These are phyloP conservation scores for Murraya koenigii DNA, from an alignment of 345 rosid species.

Conservation along the genomic window DNA sequence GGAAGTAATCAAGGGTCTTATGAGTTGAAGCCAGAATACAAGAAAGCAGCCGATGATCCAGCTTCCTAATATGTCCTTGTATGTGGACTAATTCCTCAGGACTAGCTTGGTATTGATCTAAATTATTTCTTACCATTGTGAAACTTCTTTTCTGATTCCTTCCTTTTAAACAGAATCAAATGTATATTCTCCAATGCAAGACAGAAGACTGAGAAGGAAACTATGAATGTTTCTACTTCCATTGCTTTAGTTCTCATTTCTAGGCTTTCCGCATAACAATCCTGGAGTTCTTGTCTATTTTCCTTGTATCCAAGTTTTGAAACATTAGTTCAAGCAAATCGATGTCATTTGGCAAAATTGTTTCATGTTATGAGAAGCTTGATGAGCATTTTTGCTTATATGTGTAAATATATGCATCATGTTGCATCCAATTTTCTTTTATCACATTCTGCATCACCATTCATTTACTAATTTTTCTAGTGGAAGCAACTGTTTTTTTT, in stretches of 20 bases:
- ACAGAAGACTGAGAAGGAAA: background rate
- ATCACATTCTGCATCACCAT: background rate
- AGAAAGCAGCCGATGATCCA: slow-evolving; percentile 47
- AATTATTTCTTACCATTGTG: background rate
- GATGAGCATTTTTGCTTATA: background rate
- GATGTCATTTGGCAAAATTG: background rate
- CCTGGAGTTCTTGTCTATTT: background rate
- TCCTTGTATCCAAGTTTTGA: background rate
- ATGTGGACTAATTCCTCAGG: background rate
- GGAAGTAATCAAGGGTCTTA: slow-evolving; percentile 88
- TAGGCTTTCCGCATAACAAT: background rate
- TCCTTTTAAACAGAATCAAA: background rate
- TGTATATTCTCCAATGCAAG: background rate
- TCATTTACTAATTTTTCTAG: background rate
- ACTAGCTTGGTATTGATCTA: background rate
- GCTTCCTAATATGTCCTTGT: slow-evolving; percentile 15
- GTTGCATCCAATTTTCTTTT: background rate
- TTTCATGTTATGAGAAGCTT: background rate
- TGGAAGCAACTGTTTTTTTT: no score
- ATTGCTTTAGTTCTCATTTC: background rate
- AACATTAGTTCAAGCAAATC: background rate
- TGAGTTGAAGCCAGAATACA: slow-evolving; percentile 90
- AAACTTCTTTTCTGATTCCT: background rate
- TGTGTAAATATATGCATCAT: background rate
- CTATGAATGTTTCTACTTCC: background rate